A percentile compares a stretch with the other conserved stretches of the same genome.
These are phyloP conservation scores for Naganishia kalamii DNA, from an alignment of 768 basidiomycete species.

Conservation along the genomic window DNA sequence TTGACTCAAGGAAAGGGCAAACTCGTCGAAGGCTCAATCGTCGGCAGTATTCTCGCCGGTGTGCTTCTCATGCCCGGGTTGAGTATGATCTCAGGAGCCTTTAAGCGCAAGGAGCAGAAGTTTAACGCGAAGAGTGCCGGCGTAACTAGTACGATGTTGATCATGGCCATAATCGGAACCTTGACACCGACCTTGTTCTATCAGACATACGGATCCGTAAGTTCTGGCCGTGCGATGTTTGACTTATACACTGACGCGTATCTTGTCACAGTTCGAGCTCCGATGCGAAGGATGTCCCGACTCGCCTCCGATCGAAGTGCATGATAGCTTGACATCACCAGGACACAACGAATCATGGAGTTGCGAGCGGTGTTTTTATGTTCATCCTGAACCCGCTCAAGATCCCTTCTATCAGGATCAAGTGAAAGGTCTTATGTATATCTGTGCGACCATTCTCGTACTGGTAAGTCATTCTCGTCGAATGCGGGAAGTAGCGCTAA, in stretches of 20 bases:
- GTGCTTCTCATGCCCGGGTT: constrained; percentile 94
- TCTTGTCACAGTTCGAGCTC: constrained; percentile 33
- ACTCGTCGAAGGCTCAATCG: constrained; percentile 92
- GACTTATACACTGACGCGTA: constrained; percentile 13
- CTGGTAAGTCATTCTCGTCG: constrained; percentile 58
- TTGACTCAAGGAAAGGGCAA: constrained; percentile 84
- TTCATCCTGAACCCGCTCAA: constrained; percentile 81
- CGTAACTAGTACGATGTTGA: constrained; percentile 98
- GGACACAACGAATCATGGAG: constrained; percentile 57
- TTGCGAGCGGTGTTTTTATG: constrained; percentile 88
- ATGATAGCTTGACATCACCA: background rate
- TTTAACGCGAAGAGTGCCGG: constrained; percentile 99
- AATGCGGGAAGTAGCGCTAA: background rate
- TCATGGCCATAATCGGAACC: constrained; percentile 98
- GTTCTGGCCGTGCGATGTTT: constrained; percentile 40
- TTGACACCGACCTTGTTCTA: constrained; percentile 94
- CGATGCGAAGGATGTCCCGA: constrained; percentile 44
- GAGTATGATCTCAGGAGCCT: constrained; percentile 87
- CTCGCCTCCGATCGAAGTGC: constrained; percentile 1
- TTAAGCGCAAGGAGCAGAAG: constrained; percentile 85
- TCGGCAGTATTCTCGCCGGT: constrained; percentile 89
- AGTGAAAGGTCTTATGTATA: constrained; percentile 91
- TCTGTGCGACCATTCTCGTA: constrained; percentile 81
- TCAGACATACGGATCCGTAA: constrained; percentile 91
- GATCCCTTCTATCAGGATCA: constrained; percentile 97